Conservation (phyloP, 371 early-diverging fungal genomes). For the Mucor lusitanicus region DNA sequence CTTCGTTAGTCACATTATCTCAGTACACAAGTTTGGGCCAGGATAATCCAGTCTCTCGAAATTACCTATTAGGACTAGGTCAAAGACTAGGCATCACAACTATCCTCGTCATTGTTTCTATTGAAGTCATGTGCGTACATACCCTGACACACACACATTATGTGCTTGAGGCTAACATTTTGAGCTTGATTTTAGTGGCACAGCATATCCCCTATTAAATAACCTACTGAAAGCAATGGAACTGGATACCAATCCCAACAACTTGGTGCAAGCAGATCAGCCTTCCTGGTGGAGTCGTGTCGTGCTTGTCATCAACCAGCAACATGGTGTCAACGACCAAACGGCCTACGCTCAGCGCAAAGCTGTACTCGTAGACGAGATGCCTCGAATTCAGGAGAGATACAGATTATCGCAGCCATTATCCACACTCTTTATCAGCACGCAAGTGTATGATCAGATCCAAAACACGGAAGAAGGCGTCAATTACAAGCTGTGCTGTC, state of each 20-base stretch:
- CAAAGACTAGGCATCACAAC: constrained; percentile 22
- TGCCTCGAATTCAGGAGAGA: constrained; percentile 18
- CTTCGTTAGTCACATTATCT: constrained; percentile 15
- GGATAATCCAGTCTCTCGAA: constrained; percentile 1
- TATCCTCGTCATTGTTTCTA: constrained; percentile 16
- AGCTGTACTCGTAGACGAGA: constrained; percentile 4
- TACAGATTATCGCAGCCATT: constrained; percentile 12
- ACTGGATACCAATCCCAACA: neutral
- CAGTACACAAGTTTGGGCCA: constrained; percentile 15
- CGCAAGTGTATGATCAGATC: neutral
- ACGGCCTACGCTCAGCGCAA: constrained; percentile 4
- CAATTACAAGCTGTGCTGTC: constrained; percentile 10
- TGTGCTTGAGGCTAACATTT: neutral
- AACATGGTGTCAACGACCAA: constrained; percentile 8
- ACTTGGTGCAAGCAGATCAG: neutral
- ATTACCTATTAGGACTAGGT: constrained; percentile 16
- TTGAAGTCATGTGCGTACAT: constrained; percentile 18
- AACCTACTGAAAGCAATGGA: constrained; percentile 12
- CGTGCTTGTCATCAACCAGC: constrained; percentile 18
- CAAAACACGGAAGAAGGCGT: neutral
- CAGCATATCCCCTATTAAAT: constrained; percentile 10
- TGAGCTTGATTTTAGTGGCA: neutral
- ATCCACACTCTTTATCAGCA: constrained; percentile 17
- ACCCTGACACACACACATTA: neutral
- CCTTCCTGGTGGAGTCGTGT: constrained; percentile 24